These are phyloP conservation scores for Jatropha multifida DNA, from an alignment of 441 rosid species.

Conservation along the genomic window DNA sequence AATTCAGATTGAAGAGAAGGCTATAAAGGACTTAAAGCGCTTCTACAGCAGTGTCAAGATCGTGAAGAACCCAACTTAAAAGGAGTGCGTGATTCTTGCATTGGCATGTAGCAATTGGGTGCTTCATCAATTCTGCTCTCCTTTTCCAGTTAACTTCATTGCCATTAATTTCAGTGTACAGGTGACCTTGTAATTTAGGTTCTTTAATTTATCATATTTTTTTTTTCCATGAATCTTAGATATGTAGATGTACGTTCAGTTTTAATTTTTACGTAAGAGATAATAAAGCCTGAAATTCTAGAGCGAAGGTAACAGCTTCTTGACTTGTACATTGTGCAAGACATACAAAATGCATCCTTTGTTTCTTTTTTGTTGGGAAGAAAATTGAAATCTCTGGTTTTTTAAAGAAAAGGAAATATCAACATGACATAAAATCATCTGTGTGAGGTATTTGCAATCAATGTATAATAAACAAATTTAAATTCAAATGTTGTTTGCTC, in stretches of 20 bases:
- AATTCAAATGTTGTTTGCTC: too few species aligned
- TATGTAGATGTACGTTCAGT: background rate
- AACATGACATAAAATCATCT: too few species aligned
- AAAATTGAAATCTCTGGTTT: too few species aligned
- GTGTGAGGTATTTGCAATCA: too few species aligned
- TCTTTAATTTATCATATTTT: constrained; percentile 13
- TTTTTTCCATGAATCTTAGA: background rate
- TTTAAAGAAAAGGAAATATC: too few species aligned
- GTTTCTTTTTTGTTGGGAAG: too few species aligned
- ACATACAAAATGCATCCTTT: too few species aligned
- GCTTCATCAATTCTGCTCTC: background rate
- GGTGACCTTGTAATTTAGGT: constrained; percentile 35
- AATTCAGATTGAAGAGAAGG: constrained; percentile 95
- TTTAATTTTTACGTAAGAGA: background rate
- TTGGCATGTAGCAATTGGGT: constrained; percentile 18
- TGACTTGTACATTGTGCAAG: too few species aligned
- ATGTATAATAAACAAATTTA: too few species aligned
- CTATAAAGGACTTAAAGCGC: constrained; percentile 92
- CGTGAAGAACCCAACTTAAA: constrained; percentile 59
- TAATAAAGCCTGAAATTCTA: background rate
- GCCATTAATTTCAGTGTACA: constrained; percentile 45
- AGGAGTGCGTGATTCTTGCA: constrained; percentile 7
- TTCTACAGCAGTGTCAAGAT: constrained; percentile 87
- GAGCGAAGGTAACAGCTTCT: too few species aligned
- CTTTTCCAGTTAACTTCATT: background rate